Evolutionary conservation across 2,329 filamentous ascomycete genomes (phyloP).

Genomic region (Plenodomus biglobosus): DNA sequence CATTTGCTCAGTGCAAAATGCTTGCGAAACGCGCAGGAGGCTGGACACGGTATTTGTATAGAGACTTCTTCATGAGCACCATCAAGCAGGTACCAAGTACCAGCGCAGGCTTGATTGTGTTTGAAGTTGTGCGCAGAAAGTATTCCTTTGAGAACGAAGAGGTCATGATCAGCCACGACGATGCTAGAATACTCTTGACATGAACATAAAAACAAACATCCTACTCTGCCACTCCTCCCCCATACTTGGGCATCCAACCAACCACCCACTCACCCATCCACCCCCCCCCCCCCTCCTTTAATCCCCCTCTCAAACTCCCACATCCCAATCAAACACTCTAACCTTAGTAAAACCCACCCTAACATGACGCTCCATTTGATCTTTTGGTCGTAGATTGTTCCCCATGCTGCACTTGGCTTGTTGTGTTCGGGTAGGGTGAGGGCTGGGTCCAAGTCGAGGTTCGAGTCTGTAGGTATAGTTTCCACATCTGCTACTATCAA

Average conservation of each 20-base stretch:
- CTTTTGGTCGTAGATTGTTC: background rate
- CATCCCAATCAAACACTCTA: background rate
- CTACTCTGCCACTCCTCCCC: background rate
- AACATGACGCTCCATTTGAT: background rate
- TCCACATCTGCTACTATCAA: too few species aligned
- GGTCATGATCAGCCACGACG: slow-evolving; percentile 57
- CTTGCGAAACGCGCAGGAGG: slow-evolving; percentile 62
- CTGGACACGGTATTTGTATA: slow-evolving; percentile 66
- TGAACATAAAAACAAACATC: background rate
- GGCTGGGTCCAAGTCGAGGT: too few species aligned
- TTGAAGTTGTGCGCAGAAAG: slow-evolving; percentile 73
- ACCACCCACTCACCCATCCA: background rate
- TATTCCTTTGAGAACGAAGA: slow-evolving; percentile 66
- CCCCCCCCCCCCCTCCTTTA: background rate
- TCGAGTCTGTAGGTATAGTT: too few species aligned
- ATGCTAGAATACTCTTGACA: slow-evolving; percentile 68
- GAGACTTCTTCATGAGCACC: slow-evolving; percentile 71
- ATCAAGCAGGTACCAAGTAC: slow-evolving; percentile 75
- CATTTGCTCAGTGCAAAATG: slow-evolving; percentile 60
- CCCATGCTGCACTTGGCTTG: background rate
- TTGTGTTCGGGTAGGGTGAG: background rate
- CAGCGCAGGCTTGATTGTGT: slow-evolving; percentile 74
- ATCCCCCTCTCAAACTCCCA: background rate
- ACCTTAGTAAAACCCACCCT: background rate
- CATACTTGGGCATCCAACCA: too few species aligned